Percentiles rank a stretch among this genome's conserved stretches.
Conservation (phyloP, 1,139 yeast genomes). For the Candida sp. region DNA sequence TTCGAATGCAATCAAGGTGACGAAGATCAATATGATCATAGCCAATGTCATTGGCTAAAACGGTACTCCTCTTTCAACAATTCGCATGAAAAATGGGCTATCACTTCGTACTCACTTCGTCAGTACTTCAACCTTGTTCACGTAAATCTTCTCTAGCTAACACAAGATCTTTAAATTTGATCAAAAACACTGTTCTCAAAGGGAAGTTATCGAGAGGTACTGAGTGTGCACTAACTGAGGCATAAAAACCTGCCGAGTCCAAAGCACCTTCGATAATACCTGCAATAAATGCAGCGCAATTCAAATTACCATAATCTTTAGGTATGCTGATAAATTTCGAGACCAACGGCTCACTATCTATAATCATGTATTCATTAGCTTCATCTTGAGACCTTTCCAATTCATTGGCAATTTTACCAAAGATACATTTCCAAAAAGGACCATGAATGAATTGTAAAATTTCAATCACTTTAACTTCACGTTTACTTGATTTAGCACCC, state of each 20-base stretch:
- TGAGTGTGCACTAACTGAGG: conserved; percentile 85
- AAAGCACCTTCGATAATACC: conserved; percentile 91
- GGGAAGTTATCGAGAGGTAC: conserved; percentile 67
- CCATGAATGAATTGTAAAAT: conserved; percentile 83
- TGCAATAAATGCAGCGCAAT: conserved; percentile 84
- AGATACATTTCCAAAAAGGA: conserved; percentile 75
- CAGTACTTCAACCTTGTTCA: not conserved
- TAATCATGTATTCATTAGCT: conserved; percentile 79
- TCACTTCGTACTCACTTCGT: too few relatives aligned
- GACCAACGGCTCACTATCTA: conserved; percentile 76
- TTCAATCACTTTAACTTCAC: conserved; percentile 75
- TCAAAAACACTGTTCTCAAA: conserved; percentile 75
- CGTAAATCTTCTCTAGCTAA: conserved; percentile 49
- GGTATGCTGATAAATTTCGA: conserved; percentile 80
- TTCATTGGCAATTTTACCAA: conserved; percentile 83
- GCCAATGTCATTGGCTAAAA: too few relatives aligned
- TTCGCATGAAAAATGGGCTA: too few relatives aligned
- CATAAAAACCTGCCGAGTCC: conserved; percentile 76
- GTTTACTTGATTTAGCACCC: conserved; percentile 60
- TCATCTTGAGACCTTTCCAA: conserved; percentile 84
- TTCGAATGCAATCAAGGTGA: too few relatives aligned
- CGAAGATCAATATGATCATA: too few relatives aligned
- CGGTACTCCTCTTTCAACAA: too few relatives aligned
- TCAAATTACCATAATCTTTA: conserved; percentile 72
- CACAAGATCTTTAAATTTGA: conserved; percentile 67